Evolutionary conservation across 371 early-diverging fungal species (phyloP).

Genomic region (Mucor irregularis): DNA sequence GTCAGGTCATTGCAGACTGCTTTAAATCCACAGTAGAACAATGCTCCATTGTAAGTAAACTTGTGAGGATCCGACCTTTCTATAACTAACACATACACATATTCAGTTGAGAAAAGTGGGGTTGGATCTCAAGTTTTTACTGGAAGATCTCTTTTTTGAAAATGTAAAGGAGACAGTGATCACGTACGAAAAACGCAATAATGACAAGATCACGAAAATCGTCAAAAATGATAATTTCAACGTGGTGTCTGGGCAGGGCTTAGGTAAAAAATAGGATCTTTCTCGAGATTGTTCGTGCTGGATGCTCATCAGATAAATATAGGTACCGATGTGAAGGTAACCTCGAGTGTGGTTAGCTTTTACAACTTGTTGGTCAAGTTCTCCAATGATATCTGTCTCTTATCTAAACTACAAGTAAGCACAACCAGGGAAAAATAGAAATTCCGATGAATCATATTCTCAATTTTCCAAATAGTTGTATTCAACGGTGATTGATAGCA

Average conservation of each 20-base stretch:
- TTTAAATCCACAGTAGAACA: slow-evolving; percentile 76
- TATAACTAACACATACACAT: background rate
- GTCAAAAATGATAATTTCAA: slow-evolving; percentile 64
- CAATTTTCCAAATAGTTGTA: slow-evolving; percentile 28
- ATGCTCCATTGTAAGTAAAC: slow-evolving; percentile 65
- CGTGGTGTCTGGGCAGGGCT: slow-evolving; percentile 58
- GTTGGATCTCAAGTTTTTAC: slow-evolving; percentile 82
- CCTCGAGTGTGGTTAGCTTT: slow-evolving; percentile 61
- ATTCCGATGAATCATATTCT: no score
- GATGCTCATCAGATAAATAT: no score
- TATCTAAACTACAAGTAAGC: slow-evolving; percentile 65
- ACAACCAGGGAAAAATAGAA: background rate
- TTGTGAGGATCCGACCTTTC: background rate
- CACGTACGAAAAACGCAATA: slow-evolving; percentile 56
- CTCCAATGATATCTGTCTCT: slow-evolving; percentile 73
- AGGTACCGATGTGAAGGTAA: slow-evolving; percentile 48
- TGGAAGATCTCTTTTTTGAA: slow-evolving; percentile 77
- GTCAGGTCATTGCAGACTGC: slow-evolving; percentile 85
- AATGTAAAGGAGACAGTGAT: slow-evolving; percentile 70
- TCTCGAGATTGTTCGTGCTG: no score
- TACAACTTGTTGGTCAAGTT: slow-evolving; percentile 78
- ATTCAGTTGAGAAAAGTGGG: slow-evolving; percentile 69
- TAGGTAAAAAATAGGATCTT: no score
- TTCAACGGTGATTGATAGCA: slow-evolving; percentile 42
- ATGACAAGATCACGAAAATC: slow-evolving; percentile 57